Evolutionary conservation across 2,329 filamentous ascomycete species (phyloP).

Genomic region (Fusarium redolens): DNA sequence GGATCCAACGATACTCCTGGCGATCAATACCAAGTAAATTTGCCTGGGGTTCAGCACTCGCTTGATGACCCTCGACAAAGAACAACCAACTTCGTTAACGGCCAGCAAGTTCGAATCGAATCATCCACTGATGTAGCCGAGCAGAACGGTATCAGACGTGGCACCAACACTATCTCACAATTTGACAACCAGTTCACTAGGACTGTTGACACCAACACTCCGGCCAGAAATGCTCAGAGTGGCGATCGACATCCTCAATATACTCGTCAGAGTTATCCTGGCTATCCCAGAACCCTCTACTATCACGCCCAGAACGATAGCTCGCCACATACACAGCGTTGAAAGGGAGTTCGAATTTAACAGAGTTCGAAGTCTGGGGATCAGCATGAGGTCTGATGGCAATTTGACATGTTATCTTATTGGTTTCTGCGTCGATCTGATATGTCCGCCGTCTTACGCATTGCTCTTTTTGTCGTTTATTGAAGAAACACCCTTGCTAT

Average conservation of each 20-base stretch:
- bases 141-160: neutral
- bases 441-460: neutral
- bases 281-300: neutral
- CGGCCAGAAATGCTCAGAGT: neutral
- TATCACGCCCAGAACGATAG: neutral
- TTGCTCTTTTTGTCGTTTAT: neutral
- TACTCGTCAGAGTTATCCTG: neutral
- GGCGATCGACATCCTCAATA: neutral
- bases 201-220: neutral
- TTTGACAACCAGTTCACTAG: constrained; percentile 13
- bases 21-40: neutral
- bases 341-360: neutral
- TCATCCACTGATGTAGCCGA: neutral
- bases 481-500: neutral
- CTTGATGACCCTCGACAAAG: neutral
- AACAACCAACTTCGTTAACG: constrained; percentile 12
- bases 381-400: neutral
- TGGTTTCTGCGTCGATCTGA: neutral
- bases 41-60: neutral
- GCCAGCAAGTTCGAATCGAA: neutral
- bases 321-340: neutral
- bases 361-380: neutral
- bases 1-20: neutral
- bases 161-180: neutral
- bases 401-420: neutral